phyloP scores from a whole-genome alignment of 352 stramenopile genomes.

The Phytophthora sp. region DNA sequence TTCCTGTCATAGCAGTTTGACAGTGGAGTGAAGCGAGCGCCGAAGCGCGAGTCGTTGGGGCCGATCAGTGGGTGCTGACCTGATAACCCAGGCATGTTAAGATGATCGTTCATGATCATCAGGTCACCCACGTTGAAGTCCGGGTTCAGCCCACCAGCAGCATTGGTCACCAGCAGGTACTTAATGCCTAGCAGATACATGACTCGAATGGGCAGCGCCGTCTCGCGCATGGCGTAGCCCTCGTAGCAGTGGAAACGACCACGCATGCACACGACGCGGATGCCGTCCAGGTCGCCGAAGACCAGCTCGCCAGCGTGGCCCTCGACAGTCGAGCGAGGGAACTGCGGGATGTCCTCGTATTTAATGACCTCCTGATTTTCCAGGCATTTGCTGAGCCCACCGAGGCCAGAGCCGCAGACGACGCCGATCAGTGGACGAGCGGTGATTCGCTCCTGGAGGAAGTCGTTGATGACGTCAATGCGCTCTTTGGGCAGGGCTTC shows the following conservation, averaged over 20 bases:
- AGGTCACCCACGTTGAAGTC: slow-evolving; percentile 95
- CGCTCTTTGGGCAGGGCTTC: slow-evolving; percentile 33
- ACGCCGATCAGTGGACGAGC: slow-evolving; percentile 62
- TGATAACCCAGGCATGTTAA: slow-evolving; percentile 92
- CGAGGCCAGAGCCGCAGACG: slow-evolving; percentile 85
- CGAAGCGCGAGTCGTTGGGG: slow-evolving; percentile 94
- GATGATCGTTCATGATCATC: slow-evolving; percentile 96
- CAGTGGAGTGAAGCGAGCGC: slow-evolving; percentile 93
- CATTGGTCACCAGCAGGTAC: slow-evolving; percentile 96
- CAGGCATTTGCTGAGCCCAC: slow-evolving; percentile 85
- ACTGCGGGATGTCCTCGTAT: slow-evolving; percentile 82
- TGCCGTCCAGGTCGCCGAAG: slow-evolving; percentile 84
- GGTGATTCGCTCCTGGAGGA: slow-evolving; percentile 10
- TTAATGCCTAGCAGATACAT: slow-evolving; percentile 95
- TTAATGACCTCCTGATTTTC: slow-evolving; percentile 84
- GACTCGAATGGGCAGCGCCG: slow-evolving; percentile 91
- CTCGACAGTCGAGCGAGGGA: slow-evolving; percentile 90
- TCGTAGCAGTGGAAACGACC: slow-evolving; percentile 97
- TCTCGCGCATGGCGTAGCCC: slow-evolving; percentile 94
- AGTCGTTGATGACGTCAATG: slow-evolving; percentile 22
- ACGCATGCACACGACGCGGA: slow-evolving; percentile 91
- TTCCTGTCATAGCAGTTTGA: slow-evolving; percentile 92
- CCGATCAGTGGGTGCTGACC: slow-evolving; percentile 93
- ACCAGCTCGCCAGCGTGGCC: slow-evolving; percentile 94
- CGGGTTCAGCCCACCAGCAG: slow-evolving; percentile 92